Evolutionary conservation across 2,329 filamentous ascomycete genomes (phyloP).

Genomic region (Penicillium sp.): DNA sequence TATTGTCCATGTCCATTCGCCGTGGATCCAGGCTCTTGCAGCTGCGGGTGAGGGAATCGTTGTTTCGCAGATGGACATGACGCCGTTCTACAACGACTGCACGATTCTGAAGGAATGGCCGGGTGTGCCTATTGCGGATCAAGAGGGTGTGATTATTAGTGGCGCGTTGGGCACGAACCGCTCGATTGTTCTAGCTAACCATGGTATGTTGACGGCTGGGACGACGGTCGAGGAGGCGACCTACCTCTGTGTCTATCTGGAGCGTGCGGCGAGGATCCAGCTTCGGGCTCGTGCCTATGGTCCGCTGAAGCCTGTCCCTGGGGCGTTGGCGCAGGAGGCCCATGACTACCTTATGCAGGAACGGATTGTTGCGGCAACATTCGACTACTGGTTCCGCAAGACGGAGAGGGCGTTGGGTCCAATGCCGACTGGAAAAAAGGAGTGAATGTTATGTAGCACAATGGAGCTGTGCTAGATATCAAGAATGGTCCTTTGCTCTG

Average conservation of each 20-base stretch:
- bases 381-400: constrained; percentile 2
- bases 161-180: not conserved
- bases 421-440: not conserved
- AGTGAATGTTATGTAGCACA: not conserved
- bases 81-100: constrained; percentile 1
- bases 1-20: not conserved
- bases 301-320: constrained; percentile 3
- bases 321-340: constrained; percentile 2
- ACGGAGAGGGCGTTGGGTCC: not conserved
- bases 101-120: constrained; percentile 2
- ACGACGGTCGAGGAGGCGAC: constrained; percentile 2
- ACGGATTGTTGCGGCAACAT: not conserved
- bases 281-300: not conserved
- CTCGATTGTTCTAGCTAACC: constrained; percentile 1
- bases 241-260: not conserved
- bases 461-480: too few relatives aligned
- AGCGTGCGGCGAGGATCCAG: not conserved
- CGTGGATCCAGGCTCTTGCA: constrained; percentile 2
- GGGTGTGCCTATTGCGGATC: constrained; percentile 1
- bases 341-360: constrained; percentile 1
- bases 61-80: constrained; percentile 3
- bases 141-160: constrained; percentile 4
- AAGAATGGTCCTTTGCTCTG: too few relatives aligned
- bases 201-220: not conserved
- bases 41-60: not conserved